Evolutionary conservation across 2,329 filamentous ascomycete species (phyloP).

Genomic region (Trichophyton mentagrophytes): DNA sequence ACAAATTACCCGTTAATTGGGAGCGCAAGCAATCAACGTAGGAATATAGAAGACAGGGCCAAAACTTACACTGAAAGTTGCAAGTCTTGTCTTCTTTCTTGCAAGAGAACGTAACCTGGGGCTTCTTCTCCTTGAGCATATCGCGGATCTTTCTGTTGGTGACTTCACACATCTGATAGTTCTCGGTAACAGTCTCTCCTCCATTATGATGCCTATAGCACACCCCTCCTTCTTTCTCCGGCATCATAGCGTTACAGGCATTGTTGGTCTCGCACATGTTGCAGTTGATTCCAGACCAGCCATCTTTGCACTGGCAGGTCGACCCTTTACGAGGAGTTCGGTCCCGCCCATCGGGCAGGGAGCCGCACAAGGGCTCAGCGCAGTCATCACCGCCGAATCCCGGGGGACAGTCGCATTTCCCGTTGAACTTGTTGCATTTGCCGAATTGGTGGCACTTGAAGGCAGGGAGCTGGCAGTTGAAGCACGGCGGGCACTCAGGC

Average conservation of each 20-base stretch:
- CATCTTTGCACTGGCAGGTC: conserved; percentile 74
- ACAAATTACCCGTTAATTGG: conserved; percentile 11
- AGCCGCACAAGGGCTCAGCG: conserved; percentile 80
- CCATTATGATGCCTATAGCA: conserved; percentile 91
- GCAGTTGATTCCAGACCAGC: conserved; percentile 96
- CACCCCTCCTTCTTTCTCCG: conserved; percentile 64
- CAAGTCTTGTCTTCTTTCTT: conserved; percentile 61
- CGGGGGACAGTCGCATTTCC: conserved; percentile 81
- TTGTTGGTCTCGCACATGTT: conserved; percentile 79
- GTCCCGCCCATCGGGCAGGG: conserved; percentile 66
- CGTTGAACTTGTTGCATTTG: conserved; percentile 75
- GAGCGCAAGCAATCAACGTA: conserved; percentile 13
- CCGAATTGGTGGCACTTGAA: conserved; percentile 87
- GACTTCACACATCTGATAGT: conserved; percentile 96
- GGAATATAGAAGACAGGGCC: not conserved
- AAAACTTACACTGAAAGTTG: conserved; percentile 75
- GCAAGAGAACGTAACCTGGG: conserved; percentile 91
- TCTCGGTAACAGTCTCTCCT: conserved; percentile 80
- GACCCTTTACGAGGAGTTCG: conserved; percentile 59
- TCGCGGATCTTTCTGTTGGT: conserved; percentile 90
- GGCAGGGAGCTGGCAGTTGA: conserved; percentile 92
- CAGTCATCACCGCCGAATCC: conserved; percentile 95
- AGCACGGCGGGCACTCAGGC: conserved; percentile 46
- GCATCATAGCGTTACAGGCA: conserved; percentile 81
- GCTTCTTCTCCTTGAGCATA: conserved; percentile 69